Percentiles rank a stretch among this genome's conserved stretches.
phyloP scores from a whole-genome alignment of 257 asterid genomes.

The Misopates orontium region DNA sequence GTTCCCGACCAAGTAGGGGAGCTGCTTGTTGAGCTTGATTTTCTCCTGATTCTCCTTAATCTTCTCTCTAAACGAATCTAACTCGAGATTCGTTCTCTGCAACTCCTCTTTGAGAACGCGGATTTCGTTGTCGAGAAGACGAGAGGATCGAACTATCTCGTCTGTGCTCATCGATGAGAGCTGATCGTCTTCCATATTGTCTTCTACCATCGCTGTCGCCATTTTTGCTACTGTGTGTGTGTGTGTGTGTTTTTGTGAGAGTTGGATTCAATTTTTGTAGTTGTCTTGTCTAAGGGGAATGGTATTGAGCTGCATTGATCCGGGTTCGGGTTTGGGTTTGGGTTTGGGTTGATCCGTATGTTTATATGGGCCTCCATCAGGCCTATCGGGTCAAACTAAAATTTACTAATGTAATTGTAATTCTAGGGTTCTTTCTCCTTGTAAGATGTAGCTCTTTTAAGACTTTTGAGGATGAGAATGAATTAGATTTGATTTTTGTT shows the following conservation, averaged over 20 bases:
- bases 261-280: neutral
- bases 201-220: constrained; percentile 92
- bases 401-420: too few relatives aligned
- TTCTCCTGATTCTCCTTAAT: constrained; percentile 86
- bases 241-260: neutral
- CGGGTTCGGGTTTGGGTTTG: neutral
- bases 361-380: neutral
- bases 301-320: neutral
- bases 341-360: neutral
- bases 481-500: too few relatives aligned
- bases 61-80: constrained; percentile 81
- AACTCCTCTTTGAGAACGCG: constrained; percentile 80
- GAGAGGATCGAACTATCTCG: constrained; percentile 80
- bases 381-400: too few relatives aligned
- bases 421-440: too few relatives aligned
- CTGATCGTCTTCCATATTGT: constrained; percentile 80
- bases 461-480: too few relatives aligned
- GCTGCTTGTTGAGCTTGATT: constrained; percentile 85
- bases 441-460: too few relatives aligned
- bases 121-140: constrained; percentile 83
- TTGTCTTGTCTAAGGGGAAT: constrained; percentile 32
- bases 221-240: constrained; percentile 31
- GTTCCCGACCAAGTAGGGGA: constrained; percentile 87
- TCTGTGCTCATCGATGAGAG: constrained; percentile 77
- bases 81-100: constrained; percentile 77